A percentile compares a stretch with the other conserved stretches of the same genome.
Evolutionary conservation across 2,329 filamentous ascomycete species (phyloP).

Genomic region (Penicillium sp.): DNA sequence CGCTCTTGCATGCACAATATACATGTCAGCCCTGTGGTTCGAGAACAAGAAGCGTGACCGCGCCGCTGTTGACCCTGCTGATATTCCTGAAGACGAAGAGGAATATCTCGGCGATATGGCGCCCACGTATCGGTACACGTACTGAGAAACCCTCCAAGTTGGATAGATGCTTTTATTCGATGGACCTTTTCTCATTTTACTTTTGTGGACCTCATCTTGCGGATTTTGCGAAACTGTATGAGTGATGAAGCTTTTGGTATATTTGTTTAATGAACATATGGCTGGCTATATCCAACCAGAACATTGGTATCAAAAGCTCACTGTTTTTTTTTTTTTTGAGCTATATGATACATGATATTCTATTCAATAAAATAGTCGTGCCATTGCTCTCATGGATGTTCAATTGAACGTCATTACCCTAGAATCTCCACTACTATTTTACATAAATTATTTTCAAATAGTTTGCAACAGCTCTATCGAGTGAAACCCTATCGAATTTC

Average conservation of each 20-base stretch:
- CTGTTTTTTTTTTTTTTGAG: not conserved
- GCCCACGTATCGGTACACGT: constrained; percentile 42
- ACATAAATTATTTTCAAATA: not conserved
- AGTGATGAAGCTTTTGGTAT: not conserved
- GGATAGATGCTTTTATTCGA: not conserved
- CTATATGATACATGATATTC: not conserved
- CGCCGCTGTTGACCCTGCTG: constrained; percentile 21
- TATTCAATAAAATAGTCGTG: not conserved
- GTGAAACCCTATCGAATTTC: constrained; percentile 10
- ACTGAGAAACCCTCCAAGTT: constrained; percentile 17
- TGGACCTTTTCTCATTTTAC: not conserved
- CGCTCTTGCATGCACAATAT: constrained; percentile 49
- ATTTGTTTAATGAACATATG: not conserved
- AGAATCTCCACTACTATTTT: not conserved
- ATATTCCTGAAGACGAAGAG: constrained; percentile 33
- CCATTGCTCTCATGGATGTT: not conserved
- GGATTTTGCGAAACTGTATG: not conserved
- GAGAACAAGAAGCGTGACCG: constrained; percentile 44
- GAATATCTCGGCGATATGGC: constrained; percentile 43
- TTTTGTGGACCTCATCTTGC: not conserved
- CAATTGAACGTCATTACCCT: not conserved
- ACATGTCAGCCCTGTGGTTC: constrained; percentile 36
- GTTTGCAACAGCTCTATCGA: not conserved
- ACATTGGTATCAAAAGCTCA: not conserved
- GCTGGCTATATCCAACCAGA: not conserved